Evolutionary conservation across 768 basidiomycete genomes (phyloP).

Genomic region (Termitomyces sp.): DNA sequence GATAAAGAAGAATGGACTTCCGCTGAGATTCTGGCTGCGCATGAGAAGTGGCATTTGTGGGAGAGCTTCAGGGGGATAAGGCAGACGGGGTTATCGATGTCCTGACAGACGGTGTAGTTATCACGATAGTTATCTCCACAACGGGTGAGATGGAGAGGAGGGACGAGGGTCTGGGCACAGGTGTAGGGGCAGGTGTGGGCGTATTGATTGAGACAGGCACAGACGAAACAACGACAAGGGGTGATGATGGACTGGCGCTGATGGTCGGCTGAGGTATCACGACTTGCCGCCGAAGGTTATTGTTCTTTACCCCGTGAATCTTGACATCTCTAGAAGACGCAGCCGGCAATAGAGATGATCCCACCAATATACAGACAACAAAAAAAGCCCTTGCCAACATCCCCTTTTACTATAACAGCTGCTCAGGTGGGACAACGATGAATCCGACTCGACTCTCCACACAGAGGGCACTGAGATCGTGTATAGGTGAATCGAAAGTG

Average conservation of each 20-base stretch:
- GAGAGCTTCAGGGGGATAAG: neutral
- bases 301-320: conserved; percentile 5
- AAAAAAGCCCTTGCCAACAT: conserved; percentile 6
- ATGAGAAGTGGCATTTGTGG: neutral
- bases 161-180: neutral
- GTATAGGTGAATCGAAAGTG: conserved; percentile 52
- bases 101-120: neutral
- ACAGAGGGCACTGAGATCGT: conserved; percentile 57
- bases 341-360: conserved; percentile 4
- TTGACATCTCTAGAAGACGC: conserved; percentile 1
- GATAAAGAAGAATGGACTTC: conserved; percentile 14
- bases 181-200: neutral
- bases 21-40: neutral
- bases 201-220: neutral
- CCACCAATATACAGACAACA: conserved; percentile 4
- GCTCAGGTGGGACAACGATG: conserved; percentile 40
- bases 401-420: conserved; percentile 18
- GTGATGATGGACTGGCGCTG: conserved; percentile 1
- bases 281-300: conserved; percentile 9
- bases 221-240: neutral
- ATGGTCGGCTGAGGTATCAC: neutral
- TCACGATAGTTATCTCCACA: neutral
- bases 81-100: neutral
- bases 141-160: conserved; percentile 1
- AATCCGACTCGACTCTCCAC: conserved; percentile 52